Evolutionary conservation across 2,329 filamentous ascomycete species (phyloP).

Genomic region (Diaporthe ampelina): DNA sequence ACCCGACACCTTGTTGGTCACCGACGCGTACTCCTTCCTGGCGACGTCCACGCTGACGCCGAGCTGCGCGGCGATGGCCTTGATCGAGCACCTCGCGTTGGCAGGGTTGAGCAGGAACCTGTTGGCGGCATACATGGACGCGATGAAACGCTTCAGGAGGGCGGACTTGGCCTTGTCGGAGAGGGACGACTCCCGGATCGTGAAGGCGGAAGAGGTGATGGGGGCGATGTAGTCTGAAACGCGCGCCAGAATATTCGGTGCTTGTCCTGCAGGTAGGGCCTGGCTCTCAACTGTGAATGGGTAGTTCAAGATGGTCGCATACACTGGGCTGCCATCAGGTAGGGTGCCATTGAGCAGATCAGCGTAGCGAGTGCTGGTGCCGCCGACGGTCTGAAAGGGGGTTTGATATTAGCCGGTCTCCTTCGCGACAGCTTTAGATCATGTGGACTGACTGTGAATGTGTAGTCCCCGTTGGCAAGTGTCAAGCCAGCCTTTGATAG

Average conservation of each 20-base stretch:
- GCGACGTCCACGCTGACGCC: slow-evolving; percentile 44
- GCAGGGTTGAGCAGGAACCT: slow-evolving; percentile 43
- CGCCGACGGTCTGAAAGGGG: slow-evolving; percentile 46
- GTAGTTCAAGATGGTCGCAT: slow-evolving; percentile 50
- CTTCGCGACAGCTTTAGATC: not conserved
- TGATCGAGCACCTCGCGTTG: slow-evolving; percentile 43
- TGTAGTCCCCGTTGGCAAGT: slow-evolving; percentile 37
- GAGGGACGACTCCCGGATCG: slow-evolving; percentile 42
- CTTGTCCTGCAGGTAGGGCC: slow-evolving; percentile 39
- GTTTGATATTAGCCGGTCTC: not conserved
- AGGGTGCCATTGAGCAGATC: slow-evolving; percentile 46
- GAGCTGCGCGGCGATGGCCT: slow-evolving; percentile 46
- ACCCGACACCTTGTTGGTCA: slow-evolving; percentile 45
- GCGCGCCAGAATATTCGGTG: slow-evolving; percentile 46
- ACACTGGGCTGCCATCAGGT: slow-evolving; percentile 48
- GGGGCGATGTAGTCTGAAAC: slow-evolving; percentile 46
- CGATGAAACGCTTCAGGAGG: slow-evolving; percentile 45
- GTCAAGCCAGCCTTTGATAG: slow-evolving; percentile 32
- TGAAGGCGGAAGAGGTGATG: slow-evolving; percentile 45
- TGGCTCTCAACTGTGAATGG: slow-evolving; percentile 47
- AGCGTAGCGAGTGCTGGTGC: slow-evolving; percentile 47
- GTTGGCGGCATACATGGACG: slow-evolving; percentile 49
- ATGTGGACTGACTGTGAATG: slow-evolving; percentile 28
- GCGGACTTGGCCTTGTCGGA: slow-evolving; percentile 33
- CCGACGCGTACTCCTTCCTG: slow-evolving; percentile 46